Conservation (phyloP, 2,329 filamentous ascomycete genomes). For the Endocalyx cinctus region DNA sequence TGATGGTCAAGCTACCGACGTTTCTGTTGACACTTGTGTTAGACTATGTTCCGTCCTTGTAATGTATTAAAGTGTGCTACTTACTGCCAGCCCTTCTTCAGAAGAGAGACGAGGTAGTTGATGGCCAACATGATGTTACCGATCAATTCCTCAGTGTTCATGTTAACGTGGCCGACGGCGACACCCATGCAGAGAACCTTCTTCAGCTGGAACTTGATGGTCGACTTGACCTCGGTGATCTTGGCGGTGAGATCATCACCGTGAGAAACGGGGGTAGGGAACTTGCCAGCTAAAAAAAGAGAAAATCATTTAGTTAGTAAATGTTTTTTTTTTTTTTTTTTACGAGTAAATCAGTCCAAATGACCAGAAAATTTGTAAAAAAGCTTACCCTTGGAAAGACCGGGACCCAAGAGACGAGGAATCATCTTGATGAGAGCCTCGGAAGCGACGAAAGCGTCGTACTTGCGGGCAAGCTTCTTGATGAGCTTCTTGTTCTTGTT, state of each 20-base stretch:
- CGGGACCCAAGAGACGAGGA: constrained; percentile 96
- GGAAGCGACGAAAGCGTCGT: constrained; percentile 98
- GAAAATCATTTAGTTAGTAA: constrained; percentile 22
- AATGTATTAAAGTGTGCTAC: no score
- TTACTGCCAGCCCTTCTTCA: constrained; percentile 99
- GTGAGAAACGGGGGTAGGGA: constrained; percentile 98
- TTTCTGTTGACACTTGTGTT: no score
- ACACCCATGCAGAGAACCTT: constrained; percentile 99
- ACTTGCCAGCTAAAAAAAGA: constrained; percentile 80
- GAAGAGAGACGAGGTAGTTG: constrained; percentile 98
- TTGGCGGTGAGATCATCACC: constrained; percentile 87
- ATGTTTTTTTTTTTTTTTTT: no score
- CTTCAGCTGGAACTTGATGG: constrained; percentile 99
- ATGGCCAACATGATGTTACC: constrained; percentile 99
- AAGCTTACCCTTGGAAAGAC: constrained; percentile 85
- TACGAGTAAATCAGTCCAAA: not conserved
- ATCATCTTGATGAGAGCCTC: constrained; percentile 99
- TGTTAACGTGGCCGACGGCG: constrained; percentile 96
- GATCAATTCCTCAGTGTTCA: constrained; percentile 93
- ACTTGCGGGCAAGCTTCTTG: constrained; percentile 99
- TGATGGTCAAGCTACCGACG: constrained; percentile 98
- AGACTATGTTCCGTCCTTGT: no score
- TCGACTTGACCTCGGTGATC: constrained; percentile 99
- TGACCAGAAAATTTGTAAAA: not conserved
- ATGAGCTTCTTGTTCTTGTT: constrained; percentile 99